These are phyloP conservation scores for Beverwykella pulmonaria DNA, from an alignment of 495 filamentous ascomycete species.

Conservation along the genomic window DNA sequence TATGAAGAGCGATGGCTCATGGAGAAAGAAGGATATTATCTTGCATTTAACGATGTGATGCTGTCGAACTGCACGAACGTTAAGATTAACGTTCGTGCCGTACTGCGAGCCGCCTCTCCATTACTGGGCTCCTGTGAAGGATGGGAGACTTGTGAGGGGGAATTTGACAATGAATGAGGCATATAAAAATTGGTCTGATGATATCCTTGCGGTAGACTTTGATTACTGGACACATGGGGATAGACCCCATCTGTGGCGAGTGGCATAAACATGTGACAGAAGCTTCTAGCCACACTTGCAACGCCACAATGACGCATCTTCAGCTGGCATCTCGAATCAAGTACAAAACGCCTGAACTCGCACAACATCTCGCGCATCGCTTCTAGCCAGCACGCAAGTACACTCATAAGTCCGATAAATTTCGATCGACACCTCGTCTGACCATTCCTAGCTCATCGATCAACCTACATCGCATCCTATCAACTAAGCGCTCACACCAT, in stretches of 20 bases:
- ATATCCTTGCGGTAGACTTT: background rate
- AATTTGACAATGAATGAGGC: background rate
- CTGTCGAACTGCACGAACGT: background rate
- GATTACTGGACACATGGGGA: background rate
- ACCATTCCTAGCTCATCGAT: no score
- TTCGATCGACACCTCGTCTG: no score
- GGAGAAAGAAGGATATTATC: background rate
- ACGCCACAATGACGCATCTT: constrained; percentile 19
- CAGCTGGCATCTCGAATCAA: background rate
- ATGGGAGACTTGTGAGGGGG: background rate
- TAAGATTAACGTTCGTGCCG: background rate
- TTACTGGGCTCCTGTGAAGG: constrained; percentile 13
- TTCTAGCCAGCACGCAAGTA: background rate
- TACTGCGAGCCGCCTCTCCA: constrained; percentile 5
- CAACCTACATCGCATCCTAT: background rate
- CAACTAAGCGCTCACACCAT: constrained; percentile 1
- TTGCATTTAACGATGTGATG: constrained; percentile 3
- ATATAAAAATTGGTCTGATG: background rate
- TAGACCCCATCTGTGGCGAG: no score
- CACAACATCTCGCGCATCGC: background rate
- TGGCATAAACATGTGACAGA: background rate
- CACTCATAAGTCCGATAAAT: background rate
- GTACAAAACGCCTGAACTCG: background rate
- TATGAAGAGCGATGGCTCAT: constrained; percentile 1
- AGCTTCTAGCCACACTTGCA: constrained; percentile 19